phyloP scores from a whole-genome alignment of 306 rosid species.

The Acmispon strigosus region DNA sequence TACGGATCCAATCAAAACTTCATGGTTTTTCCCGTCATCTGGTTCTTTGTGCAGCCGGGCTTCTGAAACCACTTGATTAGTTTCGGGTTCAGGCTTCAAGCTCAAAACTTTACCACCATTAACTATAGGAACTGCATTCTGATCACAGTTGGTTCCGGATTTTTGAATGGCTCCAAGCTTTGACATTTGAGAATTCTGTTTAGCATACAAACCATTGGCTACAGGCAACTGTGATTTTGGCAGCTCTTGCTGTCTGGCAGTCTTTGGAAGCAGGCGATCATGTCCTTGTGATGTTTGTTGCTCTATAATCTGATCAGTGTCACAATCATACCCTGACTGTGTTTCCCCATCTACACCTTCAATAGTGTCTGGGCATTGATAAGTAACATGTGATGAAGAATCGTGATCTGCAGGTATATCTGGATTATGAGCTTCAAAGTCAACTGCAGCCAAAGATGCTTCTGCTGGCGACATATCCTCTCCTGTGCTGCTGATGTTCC shows the following conservation, averaged over 20 bases:
- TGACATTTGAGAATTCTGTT: slow-evolving; percentile 44
- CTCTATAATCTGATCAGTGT: slow-evolving; percentile 44
- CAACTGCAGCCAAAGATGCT: slow-evolving; percentile 34
- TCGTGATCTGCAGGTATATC: slow-evolving; percentile 29
- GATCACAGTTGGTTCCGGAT: slow-evolving; percentile 45
- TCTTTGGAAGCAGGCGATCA: slow-evolving; percentile 24
- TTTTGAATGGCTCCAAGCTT: slow-evolving; percentile 51
- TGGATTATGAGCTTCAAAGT: slow-evolving; percentile 24
- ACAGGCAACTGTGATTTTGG: slow-evolving; percentile 52
- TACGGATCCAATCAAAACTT: slow-evolving; percentile 90
- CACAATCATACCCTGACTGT: slow-evolving; percentile 29
- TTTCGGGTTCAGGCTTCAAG: slow-evolving; percentile 63
- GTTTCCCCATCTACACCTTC: slow-evolving; percentile 40
- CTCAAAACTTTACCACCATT: slow-evolving; percentile 67
- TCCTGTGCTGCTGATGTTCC: slow-evolving; percentile 27
- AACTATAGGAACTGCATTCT: slow-evolving; percentile 34
- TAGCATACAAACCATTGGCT: slow-evolving; percentile 37
- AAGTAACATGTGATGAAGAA: slow-evolving; percentile 27
- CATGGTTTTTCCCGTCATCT: slow-evolving; percentile 45
- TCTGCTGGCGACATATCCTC: slow-evolving; percentile 37
- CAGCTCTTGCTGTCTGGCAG: slow-evolving; percentile 40
- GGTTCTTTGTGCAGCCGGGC: slow-evolving; percentile 41
- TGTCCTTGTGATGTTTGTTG: slow-evolving; percentile 30
- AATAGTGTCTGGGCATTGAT: slow-evolving; percentile 25
- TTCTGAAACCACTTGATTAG: slow-evolving; percentile 35